Evolutionary conservation across 2,329 filamentous ascomycete species (phyloP).

Genomic region (Drechmeria coniospora): DNA sequence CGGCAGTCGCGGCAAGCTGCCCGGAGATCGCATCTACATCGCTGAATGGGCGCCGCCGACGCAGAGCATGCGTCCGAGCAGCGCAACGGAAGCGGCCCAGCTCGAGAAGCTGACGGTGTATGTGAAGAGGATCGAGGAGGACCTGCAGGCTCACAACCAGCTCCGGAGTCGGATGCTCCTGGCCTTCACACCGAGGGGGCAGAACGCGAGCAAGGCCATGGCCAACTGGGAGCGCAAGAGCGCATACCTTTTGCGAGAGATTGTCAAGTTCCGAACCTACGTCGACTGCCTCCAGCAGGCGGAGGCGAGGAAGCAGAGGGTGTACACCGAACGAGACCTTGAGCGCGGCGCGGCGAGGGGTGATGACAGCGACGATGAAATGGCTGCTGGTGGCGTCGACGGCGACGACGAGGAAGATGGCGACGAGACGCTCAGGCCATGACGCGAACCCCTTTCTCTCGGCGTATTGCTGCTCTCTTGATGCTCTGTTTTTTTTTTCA

Average conservation of each 20-base stretch:
- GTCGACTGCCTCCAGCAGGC: slow-evolving; percentile 71
- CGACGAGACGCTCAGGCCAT: slow-evolving; percentile 19
- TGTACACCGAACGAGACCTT: slow-evolving; percentile 46
- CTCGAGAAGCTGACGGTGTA: slow-evolving; percentile 60
- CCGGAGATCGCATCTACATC: slow-evolving; percentile 72
- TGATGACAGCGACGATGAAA: slow-evolving; percentile 26
- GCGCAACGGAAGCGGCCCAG: slow-evolving; percentile 66
- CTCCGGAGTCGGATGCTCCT: slow-evolving; percentile 75
- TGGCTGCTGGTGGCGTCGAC: slow-evolving; percentile 13
- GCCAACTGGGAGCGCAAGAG: slow-evolving; percentile 96
- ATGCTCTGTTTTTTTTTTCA: background rate
- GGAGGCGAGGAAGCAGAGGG: slow-evolving; percentile 50
- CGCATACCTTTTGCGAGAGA: slow-evolving; percentile 78
- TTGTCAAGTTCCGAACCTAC: slow-evolving; percentile 92
- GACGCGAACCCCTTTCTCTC: too few relatives aligned
- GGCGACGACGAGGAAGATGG: slow-evolving; percentile 14
- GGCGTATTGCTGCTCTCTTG: too few relatives aligned
- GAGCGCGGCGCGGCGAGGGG: slow-evolving; percentile 33
- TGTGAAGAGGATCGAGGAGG: slow-evolving; percentile 71
- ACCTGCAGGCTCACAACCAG: slow-evolving; percentile 77
- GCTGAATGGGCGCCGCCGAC: slow-evolving; percentile 80
- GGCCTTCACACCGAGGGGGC: slow-evolving; percentile 72
- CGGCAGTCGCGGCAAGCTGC: slow-evolving; percentile 43
- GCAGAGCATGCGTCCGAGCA: slow-evolving; percentile 78
- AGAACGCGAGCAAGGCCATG: slow-evolving; percentile 73